Percentiles rank a stretch among this genome's conserved stretches.
Evolutionary conservation across 1,139 yeast species (phyloP).

Genomic region (Casaregolazyma suthepensis): DNA sequence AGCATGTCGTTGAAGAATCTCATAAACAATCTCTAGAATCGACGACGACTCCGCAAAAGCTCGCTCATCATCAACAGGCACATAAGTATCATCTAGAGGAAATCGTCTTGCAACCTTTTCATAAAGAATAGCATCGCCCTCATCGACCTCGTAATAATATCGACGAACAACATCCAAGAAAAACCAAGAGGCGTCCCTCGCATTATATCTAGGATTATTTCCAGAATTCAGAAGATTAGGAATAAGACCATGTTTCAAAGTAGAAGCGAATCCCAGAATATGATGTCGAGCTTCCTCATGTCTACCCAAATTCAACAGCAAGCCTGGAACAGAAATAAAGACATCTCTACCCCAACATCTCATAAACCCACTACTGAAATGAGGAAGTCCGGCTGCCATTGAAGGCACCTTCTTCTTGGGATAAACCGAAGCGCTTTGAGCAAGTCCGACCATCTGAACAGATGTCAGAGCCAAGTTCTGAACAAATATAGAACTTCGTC

Average conservation of each 20-base stretch:
- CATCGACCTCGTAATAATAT: conserved; percentile 60
- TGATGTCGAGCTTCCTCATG: conserved; percentile 74
- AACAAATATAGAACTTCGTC: conserved; percentile 61
- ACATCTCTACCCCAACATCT: conserved; percentile 99
- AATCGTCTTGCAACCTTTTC: conserved; percentile 76
- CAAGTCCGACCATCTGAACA: conserved; percentile 76
- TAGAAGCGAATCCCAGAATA: conserved; percentile 81
- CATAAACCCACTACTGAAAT: conserved; percentile 85
- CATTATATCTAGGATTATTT: conserved; percentile 87
- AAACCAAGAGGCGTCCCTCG: conserved; percentile 97
- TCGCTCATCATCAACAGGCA: conserved; percentile 58
- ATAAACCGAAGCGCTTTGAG: conserved; percentile 68
- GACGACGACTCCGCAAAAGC: conserved; percentile 72
- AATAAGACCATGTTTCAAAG: conserved; percentile 89
- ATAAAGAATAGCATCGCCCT: conserved; percentile 60
- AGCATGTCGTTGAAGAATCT: conserved; percentile 81
- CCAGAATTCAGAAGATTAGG: conserved; percentile 93
- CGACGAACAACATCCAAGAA: conserved; percentile 84
- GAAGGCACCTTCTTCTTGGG: conserved; percentile 60
- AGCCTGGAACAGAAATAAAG: conserved; percentile 78
- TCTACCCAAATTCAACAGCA: conserved; percentile 71
- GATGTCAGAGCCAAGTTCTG: conserved; percentile 78
- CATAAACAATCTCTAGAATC: conserved; percentile 72
- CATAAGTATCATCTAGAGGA: conserved; percentile 80
- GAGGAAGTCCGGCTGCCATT: conserved; percentile 95